phyloP scores from a whole-genome alignment of 106 monocot species.

The Narthecium ossifragum region DNA sequence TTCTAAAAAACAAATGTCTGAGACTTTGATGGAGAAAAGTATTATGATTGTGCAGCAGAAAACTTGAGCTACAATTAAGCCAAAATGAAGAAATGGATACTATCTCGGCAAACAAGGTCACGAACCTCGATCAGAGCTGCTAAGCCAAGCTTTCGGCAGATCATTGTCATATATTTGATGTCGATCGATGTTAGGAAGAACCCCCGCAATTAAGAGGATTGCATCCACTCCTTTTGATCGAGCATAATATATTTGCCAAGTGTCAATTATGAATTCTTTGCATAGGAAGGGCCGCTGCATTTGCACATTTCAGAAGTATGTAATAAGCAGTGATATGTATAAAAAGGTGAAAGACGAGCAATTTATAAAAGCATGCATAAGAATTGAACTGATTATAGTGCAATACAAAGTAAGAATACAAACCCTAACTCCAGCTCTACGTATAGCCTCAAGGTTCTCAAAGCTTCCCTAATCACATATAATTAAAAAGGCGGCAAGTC shows the following conservation, averaged over 20 bases:
- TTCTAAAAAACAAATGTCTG: too few relatives aligned
- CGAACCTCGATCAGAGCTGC: conserved; percentile 82
- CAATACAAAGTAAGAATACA: too few relatives aligned
- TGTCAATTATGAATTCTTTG: conserved; percentile 97
- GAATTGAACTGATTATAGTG: too few relatives aligned
- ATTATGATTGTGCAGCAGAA: background rate
- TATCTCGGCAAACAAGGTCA: background rate
- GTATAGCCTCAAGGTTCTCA: conserved; percentile 78
- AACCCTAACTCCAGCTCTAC: conserved; percentile 75
- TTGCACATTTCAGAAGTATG: conserved; percentile 4
- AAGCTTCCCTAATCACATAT: conserved; percentile 65
- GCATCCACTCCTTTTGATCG: conserved; percentile 94
- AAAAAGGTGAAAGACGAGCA: too few relatives aligned
- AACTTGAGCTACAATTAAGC: background rate
- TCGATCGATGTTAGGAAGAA: conserved; percentile 86
- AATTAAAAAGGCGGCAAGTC: background rate
- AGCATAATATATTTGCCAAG: conserved; percentile 97
- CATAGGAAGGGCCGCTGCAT: conserved; percentile 94
- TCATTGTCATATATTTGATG: conserved; percentile 81
- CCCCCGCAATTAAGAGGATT: conserved; percentile 88
- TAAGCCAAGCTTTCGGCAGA: conserved; percentile 74
- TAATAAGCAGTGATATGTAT: too few relatives aligned
- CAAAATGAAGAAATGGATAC: too few relatives aligned
- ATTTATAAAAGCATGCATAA: too few relatives aligned
- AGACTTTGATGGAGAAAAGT: too few relatives aligned